Evolutionary conservation across 2,329 filamentous ascomycete species (phyloP).

Genomic region (Madurella fahalii): DNA sequence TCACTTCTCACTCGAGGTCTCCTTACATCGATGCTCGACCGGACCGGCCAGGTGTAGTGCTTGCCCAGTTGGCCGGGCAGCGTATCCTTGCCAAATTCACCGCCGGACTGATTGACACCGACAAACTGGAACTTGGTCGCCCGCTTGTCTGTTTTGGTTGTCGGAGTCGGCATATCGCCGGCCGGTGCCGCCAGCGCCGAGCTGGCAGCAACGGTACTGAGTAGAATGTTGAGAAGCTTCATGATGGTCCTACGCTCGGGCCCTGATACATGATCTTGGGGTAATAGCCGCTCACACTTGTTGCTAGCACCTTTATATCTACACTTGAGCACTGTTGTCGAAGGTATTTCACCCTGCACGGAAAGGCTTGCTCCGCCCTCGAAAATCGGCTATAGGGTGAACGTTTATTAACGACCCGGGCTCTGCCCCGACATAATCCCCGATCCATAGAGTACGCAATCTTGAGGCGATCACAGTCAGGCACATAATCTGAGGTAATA

Average conservation of each 20-base stretch:
- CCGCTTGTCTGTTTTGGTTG: constrained; percentile 30
- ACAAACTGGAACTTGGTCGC: constrained; percentile 35
- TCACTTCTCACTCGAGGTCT: not conserved
- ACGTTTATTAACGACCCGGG: constrained; percentile 12
- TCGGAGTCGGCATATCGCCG: constrained; percentile 23
- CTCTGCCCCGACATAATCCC: not conserved
- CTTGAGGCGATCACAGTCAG: not conserved
- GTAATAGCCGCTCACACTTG: not conserved
- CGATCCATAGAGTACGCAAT: not conserved
- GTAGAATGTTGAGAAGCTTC: constrained; percentile 33
- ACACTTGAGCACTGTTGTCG: not conserved
- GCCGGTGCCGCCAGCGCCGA: constrained; percentile 32
- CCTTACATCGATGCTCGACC: constrained; percentile 38
- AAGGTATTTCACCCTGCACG: constrained; percentile 11
- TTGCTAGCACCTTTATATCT: not conserved
- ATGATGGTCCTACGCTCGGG: constrained; percentile 19
- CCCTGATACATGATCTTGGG: not conserved
- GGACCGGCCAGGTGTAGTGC: constrained; percentile 58
- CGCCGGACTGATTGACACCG: constrained; percentile 48
- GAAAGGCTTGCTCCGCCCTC: constrained; percentile 24
- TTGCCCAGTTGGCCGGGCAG: constrained; percentile 53
- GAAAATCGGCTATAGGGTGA: constrained; percentile 7
- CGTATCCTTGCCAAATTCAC: constrained; percentile 56
- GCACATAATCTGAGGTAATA: not conserved
- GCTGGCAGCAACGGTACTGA: constrained; percentile 29